Evolutionary conservation across 345 rosid genomes (phyloP).

Genomic region (Syzygium oleosum): DNA sequence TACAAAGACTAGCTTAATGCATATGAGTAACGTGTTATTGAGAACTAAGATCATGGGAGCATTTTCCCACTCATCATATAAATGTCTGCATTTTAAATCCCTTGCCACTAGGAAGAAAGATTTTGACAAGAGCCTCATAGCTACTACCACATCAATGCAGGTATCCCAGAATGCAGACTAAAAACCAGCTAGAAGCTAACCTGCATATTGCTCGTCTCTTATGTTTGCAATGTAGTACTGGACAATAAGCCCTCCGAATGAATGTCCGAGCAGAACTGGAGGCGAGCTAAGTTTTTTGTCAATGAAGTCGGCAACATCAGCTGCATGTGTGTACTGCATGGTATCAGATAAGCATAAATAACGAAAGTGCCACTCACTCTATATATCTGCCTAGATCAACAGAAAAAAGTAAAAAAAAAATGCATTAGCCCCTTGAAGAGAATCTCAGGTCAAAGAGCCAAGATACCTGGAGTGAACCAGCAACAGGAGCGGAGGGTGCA

Average conservation of each 20-base stretch:
- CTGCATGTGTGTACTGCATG: slow-evolving; percentile 81
- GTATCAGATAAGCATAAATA: neutral
- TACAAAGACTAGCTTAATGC: neutral
- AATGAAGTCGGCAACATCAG: slow-evolving; percentile 73
- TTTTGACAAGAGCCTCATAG: no score
- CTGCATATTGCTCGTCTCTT: slow-evolving; percentile 17
- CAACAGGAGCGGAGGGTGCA: slow-evolving; percentile 52
- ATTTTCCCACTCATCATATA: no score
- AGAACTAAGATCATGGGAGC: no score
- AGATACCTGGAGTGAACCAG: slow-evolving; percentile 75
- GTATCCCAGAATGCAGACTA: no score
- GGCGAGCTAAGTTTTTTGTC: slow-evolving; percentile 37
- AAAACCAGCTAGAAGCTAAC: slow-evolving; percentile 9
- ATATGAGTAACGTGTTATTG: no score
- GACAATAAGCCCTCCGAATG: slow-evolving; percentile 86
- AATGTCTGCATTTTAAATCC: no score
- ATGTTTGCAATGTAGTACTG: slow-evolving; percentile 68
- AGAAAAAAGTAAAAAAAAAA: neutral
- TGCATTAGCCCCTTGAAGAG: neutral
- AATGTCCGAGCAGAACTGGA: slow-evolving; percentile 82
- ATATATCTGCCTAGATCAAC: neutral
- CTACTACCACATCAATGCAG: no score
- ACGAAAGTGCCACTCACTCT: neutral
- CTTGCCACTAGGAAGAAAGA: no score
- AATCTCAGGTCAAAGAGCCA: neutral